Conservation (phyloP, 2,329 filamentous ascomycete species). For the Onygenales sp. region DNA sequence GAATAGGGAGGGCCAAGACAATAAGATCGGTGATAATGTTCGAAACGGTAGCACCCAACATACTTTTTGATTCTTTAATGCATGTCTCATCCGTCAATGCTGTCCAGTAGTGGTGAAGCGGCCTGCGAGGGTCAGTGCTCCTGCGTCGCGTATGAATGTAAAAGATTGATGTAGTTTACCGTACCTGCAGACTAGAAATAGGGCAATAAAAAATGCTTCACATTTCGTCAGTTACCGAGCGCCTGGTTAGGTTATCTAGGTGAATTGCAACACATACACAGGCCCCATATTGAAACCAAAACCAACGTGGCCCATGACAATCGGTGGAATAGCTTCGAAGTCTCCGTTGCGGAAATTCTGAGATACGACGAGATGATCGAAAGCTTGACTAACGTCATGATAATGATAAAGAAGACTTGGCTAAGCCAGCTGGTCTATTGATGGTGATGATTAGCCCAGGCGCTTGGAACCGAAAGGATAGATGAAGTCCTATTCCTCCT, state of each 20-base stretch:
- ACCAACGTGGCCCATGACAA: constrained; percentile 8
- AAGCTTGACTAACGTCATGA: constrained; percentile 11
- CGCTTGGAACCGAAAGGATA: too few species aligned
- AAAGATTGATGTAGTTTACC: background rate
- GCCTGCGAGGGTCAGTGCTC: constrained; percentile 3
- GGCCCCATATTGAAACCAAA: constrained; percentile 9
- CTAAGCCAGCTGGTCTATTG: constrained; percentile 11
- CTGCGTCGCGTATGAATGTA: background rate
- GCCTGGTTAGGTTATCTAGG: background rate
- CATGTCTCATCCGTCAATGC: constrained; percentile 2
- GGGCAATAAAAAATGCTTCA: constrained; percentile 9
- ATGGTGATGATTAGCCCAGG: background rate
- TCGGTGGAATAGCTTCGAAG: constrained; percentile 3
- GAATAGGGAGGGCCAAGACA: constrained; percentile 12
- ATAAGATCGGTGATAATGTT: constrained; percentile 12
- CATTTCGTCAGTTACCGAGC: background rate
- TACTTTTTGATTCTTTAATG: constrained; percentile 5
- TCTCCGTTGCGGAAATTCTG: constrained; percentile 5
- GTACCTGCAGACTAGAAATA: constrained; percentile 11
- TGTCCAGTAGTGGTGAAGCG: constrained; percentile 9
- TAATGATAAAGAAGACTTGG: constrained; percentile 9
- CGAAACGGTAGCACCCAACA: constrained; percentile 6
- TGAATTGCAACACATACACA: constrained; percentile 4
- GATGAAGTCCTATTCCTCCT: background rate
- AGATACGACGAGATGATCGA: constrained; percentile 12